Evolutionary conservation across 1,284 basidiomycete genomes (phyloP), one percentile per base, ranked within the genome.

Genomic region (Mycosarcoma maydis): DNA sequence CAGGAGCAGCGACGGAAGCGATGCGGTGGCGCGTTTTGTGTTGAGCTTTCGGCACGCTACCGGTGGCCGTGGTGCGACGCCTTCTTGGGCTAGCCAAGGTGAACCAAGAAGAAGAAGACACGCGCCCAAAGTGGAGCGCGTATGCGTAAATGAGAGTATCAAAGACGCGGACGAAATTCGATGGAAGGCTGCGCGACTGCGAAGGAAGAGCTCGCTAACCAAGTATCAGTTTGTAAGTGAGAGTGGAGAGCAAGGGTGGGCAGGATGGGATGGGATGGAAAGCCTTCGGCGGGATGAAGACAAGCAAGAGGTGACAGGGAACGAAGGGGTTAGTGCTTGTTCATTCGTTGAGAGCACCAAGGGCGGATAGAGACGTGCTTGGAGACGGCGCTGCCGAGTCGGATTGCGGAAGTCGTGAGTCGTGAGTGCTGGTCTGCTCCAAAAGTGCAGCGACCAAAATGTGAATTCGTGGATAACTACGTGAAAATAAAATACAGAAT

Each of bases 81-180:
- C n/a, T n/a, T n/a, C n/a, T n/a, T n/a, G n/a, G n/a, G 19, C 26
- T 22, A 14, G 5, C n/a, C 27, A 20, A 22, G 42, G 17, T 32
- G 14, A 32, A 27, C 22, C 24, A 29, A 37, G 26, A 47, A 27
- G 17, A 27, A 47, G 10, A 44, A 19, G 32, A 46, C 24, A 53
- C 50, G 54, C 61, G 54, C 45, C 37, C 27, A 34, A 53, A 49
- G 54, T 65, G 61, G 61, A 65, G 61, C 54, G 61, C 61, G 61
- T 58, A 53, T 39, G 50, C 44, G 44, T 48, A 49, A 65, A 65
- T 45, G 51, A 54, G 54, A 41, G 48, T 48, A 29, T 49, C 30
- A n/a, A 38, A 34, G 49, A 62, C 60, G 60, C 60, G 44, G 54
- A 52, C 27, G 41, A 57, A 65, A 53, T 43, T 65, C 54, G 37